Conservation (phyloP, 202 grass and related monocot species). For the Thinopyrum obtusiflorum region DNA sequence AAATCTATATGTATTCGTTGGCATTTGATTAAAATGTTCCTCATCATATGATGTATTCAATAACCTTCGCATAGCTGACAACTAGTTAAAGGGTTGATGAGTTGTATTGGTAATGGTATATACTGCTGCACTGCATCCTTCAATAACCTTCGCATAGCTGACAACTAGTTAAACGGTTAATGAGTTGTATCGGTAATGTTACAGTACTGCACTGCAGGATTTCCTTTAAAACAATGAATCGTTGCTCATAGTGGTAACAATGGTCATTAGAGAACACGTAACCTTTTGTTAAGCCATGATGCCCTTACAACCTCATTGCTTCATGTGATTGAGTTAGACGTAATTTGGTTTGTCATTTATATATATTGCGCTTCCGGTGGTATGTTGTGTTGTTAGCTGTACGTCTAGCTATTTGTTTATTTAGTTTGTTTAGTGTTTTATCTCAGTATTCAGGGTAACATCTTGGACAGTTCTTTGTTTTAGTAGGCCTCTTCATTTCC, state of each 20-base stretch:
- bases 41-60: background rate
- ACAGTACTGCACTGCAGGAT: background rate
- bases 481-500: background rate
- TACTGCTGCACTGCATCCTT: background rate
- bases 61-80: background rate
- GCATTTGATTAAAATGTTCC: background rate
- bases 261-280: background rate
- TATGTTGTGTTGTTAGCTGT: background rate
- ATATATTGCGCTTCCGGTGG: background rate
- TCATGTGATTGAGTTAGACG: background rate
- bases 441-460: background rate
- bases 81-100: background rate
- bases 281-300: background rate
- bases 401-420: background rate
- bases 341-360: background rate
- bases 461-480: background rate
- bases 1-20: background rate
- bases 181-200: background rate
- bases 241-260: background rate
- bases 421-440: background rate
- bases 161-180: background rate
- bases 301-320: background rate
- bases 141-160: background rate
- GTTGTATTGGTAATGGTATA: too few relatives aligned
- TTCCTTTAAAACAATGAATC: background rate